Base-by-base conservation (phyloP, 2,329 filamentous ascomycete species). In the Pseudocercospora vitis region DNA sequence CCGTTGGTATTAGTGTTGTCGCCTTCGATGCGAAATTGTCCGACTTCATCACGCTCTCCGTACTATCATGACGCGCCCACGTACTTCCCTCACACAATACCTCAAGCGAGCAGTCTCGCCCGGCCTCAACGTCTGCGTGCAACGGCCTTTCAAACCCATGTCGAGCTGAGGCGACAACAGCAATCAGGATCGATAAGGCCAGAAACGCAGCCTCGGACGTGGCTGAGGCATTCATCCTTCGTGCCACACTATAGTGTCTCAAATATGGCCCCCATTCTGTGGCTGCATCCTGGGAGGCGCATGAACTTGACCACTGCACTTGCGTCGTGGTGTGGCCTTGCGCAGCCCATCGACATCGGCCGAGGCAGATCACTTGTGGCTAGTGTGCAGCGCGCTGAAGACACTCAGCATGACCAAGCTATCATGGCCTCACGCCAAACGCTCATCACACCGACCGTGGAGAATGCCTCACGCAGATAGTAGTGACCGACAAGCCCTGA, bases 201-300 rank as follows among this genome's bases (percentile, higher is more conserved):
- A 28, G 18, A 45, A 16, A 7, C 24, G 16, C 40, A 29, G 40
- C 40, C 40, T 45, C 23, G 19, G 40, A 14, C 32, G 40, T 45
- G 21, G 24, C 40, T 45, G 40, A 24, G 14, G 14, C n/a, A 26
- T n/a, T n/a, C n/a, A 45, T 40, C 37, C 37, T 42, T 42, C 37
- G 37, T 24, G 37, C 23, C 42, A 45, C 23, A 45, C 23, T 18
- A 28, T 18, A 23, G 35, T 39, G 4, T 19, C 11, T 11, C 7
- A 40, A 11, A 19, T 40, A 11, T 40, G 35, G 35, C 35, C 35
- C 35, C 35, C 16, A 40, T 16, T 40, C n/a, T n/a, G 35, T 40
- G 35, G 35, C 35, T 40, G 35, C 35, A 40, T 40, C 35, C 18
- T 40, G n/a, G n/a, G n/a, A n/a, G n/a, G n/a, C n/a, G n/a, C n/a